Conservation (phyloP, 371 early-diverging fungal genomes). For the Lichtheimia ramosa region DNA sequence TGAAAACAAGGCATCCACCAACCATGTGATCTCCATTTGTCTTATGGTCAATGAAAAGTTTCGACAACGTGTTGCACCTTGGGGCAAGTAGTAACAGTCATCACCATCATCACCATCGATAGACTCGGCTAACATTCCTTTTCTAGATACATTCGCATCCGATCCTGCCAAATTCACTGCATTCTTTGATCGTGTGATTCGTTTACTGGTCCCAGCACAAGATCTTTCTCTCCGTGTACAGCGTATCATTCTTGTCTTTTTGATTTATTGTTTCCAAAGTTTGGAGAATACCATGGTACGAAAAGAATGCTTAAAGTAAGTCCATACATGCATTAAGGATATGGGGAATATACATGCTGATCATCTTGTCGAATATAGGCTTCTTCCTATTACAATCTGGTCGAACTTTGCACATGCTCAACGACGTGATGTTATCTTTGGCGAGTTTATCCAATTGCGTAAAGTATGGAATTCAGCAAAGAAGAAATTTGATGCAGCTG, state of each 20-base stretch:
- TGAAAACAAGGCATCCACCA: constrained; percentile 38
- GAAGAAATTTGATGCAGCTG: constrained; percentile 52
- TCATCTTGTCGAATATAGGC: no score
- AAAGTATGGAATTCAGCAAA: constrained; percentile 67
- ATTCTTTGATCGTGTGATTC: constrained; percentile 59
- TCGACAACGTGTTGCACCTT: constrained; percentile 61
- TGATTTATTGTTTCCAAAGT: constrained; percentile 78
- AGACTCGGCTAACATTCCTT: neutral
- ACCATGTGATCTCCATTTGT: constrained; percentile 76
- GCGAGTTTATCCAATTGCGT: constrained; percentile 56
- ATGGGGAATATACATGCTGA: no score
- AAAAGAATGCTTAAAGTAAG: constrained; percentile 67
- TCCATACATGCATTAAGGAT: neutral
- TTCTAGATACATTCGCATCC: constrained; percentile 47
- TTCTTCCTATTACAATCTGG: constrained; percentile 80
- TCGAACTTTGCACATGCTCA: constrained; percentile 50
- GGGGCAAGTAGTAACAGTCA: constrained; percentile 41
- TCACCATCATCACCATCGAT: neutral
- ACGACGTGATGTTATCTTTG: constrained; percentile 55
- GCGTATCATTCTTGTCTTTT: constrained; percentile 61
- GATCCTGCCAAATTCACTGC: constrained; percentile 56
- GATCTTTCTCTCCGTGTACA: constrained; percentile 38
- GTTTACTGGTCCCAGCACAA: constrained; percentile 30
- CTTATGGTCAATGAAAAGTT: constrained; percentile 87
- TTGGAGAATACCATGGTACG: constrained; percentile 78